A percentile compares a stretch with the other conserved stretches of the same genome.
phyloP scores from a whole-genome alignment of 495 filamentous ascomycete species.

The Entonaema liquescens region DNA sequence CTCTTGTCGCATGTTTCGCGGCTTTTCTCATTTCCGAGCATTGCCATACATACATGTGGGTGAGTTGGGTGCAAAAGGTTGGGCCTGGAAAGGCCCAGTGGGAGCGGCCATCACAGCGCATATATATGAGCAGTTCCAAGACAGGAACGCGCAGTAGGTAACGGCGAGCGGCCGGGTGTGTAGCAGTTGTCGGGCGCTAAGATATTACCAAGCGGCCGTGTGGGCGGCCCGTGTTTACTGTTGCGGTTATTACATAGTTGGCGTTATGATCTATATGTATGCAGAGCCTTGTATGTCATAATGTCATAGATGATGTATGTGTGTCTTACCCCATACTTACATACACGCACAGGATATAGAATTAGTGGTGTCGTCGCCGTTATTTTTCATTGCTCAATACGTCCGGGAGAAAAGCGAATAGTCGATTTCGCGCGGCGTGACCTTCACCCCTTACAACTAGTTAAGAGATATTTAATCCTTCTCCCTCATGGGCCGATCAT shows the following conservation, averaged over 20 bases:
- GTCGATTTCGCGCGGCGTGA: too few species aligned
- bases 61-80: background rate
- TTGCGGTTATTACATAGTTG: background rate
- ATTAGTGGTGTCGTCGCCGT: background rate
- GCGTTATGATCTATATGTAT: background rate
- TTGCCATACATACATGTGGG: constrained; percentile 7
- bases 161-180: constrained; percentile 3
- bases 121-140: constrained; percentile 38
- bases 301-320: background rate
- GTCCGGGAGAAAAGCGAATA: too few species aligned
- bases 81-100: constrained; percentile 9
- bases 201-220: constrained; percentile 26
- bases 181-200: constrained; percentile 19
- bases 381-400: too few species aligned
- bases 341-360: background rate
- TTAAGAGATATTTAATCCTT: too few species aligned
- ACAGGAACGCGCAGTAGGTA: constrained; percentile 37
- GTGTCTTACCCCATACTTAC: constrained; percentile 1
- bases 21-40: constrained; percentile 22
- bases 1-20: constrained; percentile 8
- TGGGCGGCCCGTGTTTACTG: background rate
- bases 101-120: constrained; percentile 37
- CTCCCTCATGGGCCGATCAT: background rate
- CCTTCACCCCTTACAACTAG: too few species aligned
- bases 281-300: constrained; percentile 19